A percentile compares a stretch with the other conserved stretches of the same genome.
Conservation (phyloP, 768 basidiomycete species). For the Auricularia auricula-judae region DNA sequence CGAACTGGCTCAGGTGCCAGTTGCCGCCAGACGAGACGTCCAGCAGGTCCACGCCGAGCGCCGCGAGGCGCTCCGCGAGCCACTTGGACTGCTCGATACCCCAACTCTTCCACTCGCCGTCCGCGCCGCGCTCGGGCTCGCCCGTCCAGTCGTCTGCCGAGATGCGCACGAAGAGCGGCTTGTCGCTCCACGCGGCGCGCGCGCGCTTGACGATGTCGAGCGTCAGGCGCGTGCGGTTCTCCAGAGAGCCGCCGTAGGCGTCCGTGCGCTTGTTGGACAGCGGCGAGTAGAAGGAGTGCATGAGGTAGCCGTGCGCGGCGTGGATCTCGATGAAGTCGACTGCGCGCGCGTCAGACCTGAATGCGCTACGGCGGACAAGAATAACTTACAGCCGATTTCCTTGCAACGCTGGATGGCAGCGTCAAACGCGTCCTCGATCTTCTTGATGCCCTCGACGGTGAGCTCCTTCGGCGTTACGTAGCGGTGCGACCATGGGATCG, state of each 20-base stretch:
- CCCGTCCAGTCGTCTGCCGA: constrained; percentile 63
- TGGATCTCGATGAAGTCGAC: constrained; percentile 68
- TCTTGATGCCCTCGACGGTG: constrained; percentile 40
- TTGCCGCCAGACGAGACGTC: constrained; percentile 64
- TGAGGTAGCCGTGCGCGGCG: constrained; percentile 61
- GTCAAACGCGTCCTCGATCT: constrained; percentile 50
- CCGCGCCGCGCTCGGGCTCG: constrained; percentile 42
- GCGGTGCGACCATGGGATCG: constrained; percentile 38
- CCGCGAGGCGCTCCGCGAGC: constrained; percentile 41
- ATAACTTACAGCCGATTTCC: constrained; percentile 47
- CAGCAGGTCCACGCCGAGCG: constrained; percentile 63
- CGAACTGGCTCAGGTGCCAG: constrained; percentile 48
- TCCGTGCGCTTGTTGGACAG: constrained; percentile 65
- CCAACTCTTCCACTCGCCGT: constrained; percentile 56
- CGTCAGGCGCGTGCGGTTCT: constrained; percentile 62
- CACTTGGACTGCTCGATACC: constrained; percentile 67
- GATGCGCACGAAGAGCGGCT: constrained; percentile 64
- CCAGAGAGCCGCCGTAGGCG: constrained; percentile 58
- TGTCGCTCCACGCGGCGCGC: constrained; percentile 47
- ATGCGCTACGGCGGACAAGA: constrained; percentile 7
- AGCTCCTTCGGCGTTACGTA: constrained; percentile 52
- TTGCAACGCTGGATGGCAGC: constrained; percentile 44
- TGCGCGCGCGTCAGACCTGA: constrained; percentile 13
- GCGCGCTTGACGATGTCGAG: constrained; percentile 43
- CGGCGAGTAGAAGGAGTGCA: constrained; percentile 61